Conservation (phyloP, 768 basidiomycete species). For the Agrocybe pediades region DNA sequence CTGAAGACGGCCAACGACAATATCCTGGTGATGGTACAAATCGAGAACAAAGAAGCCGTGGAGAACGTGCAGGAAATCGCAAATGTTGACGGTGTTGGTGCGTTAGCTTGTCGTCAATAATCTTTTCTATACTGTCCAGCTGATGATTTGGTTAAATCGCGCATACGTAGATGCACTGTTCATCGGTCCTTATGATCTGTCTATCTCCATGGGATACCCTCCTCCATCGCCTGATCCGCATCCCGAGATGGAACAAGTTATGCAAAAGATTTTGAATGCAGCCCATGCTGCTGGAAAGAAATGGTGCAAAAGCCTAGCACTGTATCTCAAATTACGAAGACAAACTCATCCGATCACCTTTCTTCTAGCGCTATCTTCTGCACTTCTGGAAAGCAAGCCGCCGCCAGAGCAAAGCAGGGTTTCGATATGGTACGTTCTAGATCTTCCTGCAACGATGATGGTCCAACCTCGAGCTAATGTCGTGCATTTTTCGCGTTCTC, state of each 20-base stretch:
- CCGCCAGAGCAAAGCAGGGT: constrained; percentile 24
- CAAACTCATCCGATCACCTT: not conserved
- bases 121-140: not conserved
- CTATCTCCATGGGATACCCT: constrained; percentile 59
- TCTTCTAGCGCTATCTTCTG: constrained; percentile 27
- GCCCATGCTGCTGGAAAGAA: constrained; percentile 63
- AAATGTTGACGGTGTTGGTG: constrained; percentile 62
- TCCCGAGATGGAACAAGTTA: constrained; percentile 60
- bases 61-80: constrained; percentile 62
- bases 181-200: constrained; percentile 72
- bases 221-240: constrained; percentile 66
- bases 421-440: constrained; percentile 28
- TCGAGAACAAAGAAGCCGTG: constrained; percentile 63
- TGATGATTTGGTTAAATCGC: constrained; percentile 16
- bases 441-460: not conserved
- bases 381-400: constrained; percentile 26
- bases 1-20: constrained; percentile 55
- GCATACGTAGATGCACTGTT: constrained; percentile 42
- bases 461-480: not conserved
- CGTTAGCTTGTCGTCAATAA: constrained; percentile 21
- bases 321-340: not conserved
- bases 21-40: constrained; percentile 63
- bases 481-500: not conserved
- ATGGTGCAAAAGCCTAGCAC: constrained; percentile 41
- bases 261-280: constrained; percentile 51